phyloP scores from a whole-genome alignment of 495 filamentous ascomycete species.

The Neurospora sp. region DNA sequence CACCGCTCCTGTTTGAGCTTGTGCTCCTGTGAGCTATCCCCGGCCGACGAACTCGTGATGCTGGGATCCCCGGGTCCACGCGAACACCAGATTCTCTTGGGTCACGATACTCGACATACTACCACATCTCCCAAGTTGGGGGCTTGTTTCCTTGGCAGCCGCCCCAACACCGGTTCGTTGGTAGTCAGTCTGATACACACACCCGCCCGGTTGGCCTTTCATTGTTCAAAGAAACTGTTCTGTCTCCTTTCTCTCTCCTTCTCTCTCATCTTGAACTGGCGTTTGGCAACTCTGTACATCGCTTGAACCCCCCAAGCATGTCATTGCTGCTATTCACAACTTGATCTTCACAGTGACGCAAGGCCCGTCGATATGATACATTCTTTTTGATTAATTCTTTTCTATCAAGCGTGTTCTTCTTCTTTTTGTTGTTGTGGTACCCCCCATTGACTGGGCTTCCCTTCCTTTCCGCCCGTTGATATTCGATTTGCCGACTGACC shows the following conservation, averaged over 20 bases:
- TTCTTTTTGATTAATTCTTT: constrained; percentile 18
- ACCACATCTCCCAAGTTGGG: background rate
- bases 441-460: constrained; percentile 46
- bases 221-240: background rate
- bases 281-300: constrained; percentile 13
- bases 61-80: background rate
- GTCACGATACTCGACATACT: background rate
- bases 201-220: background rate
- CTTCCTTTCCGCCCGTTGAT: constrained; percentile 20
- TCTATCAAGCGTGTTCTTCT: background rate
- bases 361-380: constrained; percentile 19
- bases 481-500: constrained; percentile 7
- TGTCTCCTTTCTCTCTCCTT: constrained; percentile 1
- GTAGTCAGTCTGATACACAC: background rate
- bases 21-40: constrained; percentile 14
- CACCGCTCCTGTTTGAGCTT: constrained; percentile 24
- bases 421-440: constrained; percentile 19
- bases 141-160: background rate
- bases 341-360: constrained; percentile 14
- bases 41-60: constrained; percentile 5
- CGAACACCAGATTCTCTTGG: background rate
- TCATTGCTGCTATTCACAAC: constrained; percentile 18
- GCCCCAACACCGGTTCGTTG: background rate
- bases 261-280: constrained; percentile 13
- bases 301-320: constrained; percentile 12